Percentiles rank a stretch among this genome's conserved stretches.
phyloP scores from a whole-genome alignment of 306 rosid genomes.

The Oxytropis ochrocephala region DNA sequence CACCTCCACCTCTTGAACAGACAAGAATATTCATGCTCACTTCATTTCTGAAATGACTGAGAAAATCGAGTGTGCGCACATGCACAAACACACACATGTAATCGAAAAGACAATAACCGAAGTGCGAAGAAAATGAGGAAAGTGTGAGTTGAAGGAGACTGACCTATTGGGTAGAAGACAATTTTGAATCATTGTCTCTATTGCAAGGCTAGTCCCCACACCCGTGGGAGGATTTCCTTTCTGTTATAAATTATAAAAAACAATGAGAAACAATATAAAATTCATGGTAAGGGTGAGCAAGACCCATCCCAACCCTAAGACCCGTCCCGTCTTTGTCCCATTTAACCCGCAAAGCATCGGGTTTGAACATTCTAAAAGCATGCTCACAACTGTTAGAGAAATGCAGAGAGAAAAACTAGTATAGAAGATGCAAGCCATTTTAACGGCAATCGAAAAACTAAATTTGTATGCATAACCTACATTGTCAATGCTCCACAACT shows the following conservation, averaged over 20 bases:
- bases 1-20: slow-evolving; percentile 97
- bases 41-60: slow-evolving; percentile 54
- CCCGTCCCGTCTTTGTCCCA: too few relatives aligned
- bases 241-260: slow-evolving; percentile 34
- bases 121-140: slow-evolving; percentile 1
- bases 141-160: slow-evolving; percentile 19
- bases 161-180: slow-evolving; percentile 62
- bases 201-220: slow-evolving; percentile 87
- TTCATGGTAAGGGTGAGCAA: too few relatives aligned
- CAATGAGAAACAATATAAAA: slow-evolving; percentile 15
- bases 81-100: neutral
- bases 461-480: slow-evolving; percentile 39
- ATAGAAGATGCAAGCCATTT: slow-evolving; percentile 8
- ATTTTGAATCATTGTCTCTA: slow-evolving; percentile 84
- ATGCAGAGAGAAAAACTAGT: neutral
- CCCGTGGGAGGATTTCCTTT: slow-evolving; percentile 76
- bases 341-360: too few relatives aligned
- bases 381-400: slow-evolving; percentile 1
- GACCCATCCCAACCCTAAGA: too few relatives aligned
- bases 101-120: slow-evolving; percentile 1
- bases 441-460: slow-evolving; percentile 10
- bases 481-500: slow-evolving; percentile 56
- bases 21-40: slow-evolving; percentile 60
- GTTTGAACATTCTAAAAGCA: slow-evolving; percentile 12
- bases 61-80: neutral